Evolutionary conservation across 2,329 filamentous ascomycete species (phyloP), one percentile per base, ranked within the genome.

Genomic region (Aspergillus fischeri): DNA sequence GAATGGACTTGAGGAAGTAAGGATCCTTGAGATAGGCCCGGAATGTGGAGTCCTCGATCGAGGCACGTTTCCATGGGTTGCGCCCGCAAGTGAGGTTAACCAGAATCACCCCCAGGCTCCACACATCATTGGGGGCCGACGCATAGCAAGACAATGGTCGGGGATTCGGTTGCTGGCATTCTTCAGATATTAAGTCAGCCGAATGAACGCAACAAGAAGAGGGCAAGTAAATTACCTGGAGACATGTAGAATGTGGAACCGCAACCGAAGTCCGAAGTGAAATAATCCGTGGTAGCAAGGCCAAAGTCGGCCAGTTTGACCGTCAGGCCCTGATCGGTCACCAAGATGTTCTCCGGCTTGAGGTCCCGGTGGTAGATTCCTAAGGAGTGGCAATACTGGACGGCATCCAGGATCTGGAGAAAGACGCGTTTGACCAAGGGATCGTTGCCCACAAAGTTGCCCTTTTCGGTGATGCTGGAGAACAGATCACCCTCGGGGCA

Each of bases 191-290:
- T 10, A 53, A 60, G 56, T 60, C 56, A 60, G 60, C 51, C 17
- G 45, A 53, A 45, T 17, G 24, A 17, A 38, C 32, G 24, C 44
- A 28, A 35, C 24, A 11, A 17, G 35, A 24, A 52, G 35, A 29
- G 28, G 25, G 57, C 49, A 54, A 61, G 59, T 63, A 63, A 80
- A 85, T 75, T 89, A 97, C 93, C 93, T 85, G 94, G 94, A 71
- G 92, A 96, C 94, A 97, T 99, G 80, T 99, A 99, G 71, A 97
- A 97, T 14, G 93, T 97, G 32, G 94, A 97, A 62, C 94, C 94
- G 74, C 94, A 99, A 70, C 94, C 94, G 76, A 96, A 97, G 75
- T 99, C 94, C 67, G 92, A 89, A 63, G 93, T 96, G 65, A 88
- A 82, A 64, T 86, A 83, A 64, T 93, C 90, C 57, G 86, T 87